Conservation (phyloP, 1,284 basidiomycete species). For the Cutaneotrichosporon curvatum region DNA sequence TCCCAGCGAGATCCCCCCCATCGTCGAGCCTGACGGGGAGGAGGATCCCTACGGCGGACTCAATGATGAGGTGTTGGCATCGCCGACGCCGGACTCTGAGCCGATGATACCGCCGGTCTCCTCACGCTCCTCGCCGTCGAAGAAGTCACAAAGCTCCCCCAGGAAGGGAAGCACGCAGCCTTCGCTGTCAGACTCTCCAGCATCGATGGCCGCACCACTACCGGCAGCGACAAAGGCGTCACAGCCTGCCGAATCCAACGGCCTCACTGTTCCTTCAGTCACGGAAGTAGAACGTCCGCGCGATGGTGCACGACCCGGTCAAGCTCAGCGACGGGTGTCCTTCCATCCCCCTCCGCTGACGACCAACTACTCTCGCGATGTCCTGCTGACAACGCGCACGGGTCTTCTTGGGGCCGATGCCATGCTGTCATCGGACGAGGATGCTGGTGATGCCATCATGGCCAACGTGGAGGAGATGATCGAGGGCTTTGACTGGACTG, state of each 20-base stretch:
- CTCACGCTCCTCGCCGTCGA: too few species aligned
- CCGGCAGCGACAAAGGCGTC: background rate
- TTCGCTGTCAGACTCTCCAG: background rate
- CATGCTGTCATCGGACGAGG: slow-evolving; percentile 46
- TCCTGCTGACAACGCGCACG: slow-evolving; percentile 54
- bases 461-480: slow-evolving; percentile 95
- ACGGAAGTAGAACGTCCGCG: background rate
- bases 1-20: slow-evolving; percentile 1
- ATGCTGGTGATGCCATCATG: slow-evolving; percentile 70
- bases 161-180: background rate
- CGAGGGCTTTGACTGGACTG: slow-evolving; percentile 94
- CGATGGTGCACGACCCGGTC: background rate
- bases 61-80: slow-evolving; percentile 5
- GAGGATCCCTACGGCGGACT: slow-evolving; percentile 8
- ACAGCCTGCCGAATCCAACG: background rate
- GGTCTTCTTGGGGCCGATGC: slow-evolving; percentile 33
- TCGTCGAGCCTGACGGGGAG: background rate
- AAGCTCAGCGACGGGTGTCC: slow-evolving; percentile 34
- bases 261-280: too few species aligned
- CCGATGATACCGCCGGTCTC: background rate
- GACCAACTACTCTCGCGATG: slow-evolving; percentile 52
- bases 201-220: background rate
- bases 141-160: background rate
- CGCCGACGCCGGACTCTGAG: background rate
- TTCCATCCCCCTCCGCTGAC: slow-evolving; percentile 42